Evolutionary conservation across 176 grass and related monocot genomes (phyloP), one percentile per base, ranked within the genome.

Genomic region (Eragrostis nindensis): DNA sequence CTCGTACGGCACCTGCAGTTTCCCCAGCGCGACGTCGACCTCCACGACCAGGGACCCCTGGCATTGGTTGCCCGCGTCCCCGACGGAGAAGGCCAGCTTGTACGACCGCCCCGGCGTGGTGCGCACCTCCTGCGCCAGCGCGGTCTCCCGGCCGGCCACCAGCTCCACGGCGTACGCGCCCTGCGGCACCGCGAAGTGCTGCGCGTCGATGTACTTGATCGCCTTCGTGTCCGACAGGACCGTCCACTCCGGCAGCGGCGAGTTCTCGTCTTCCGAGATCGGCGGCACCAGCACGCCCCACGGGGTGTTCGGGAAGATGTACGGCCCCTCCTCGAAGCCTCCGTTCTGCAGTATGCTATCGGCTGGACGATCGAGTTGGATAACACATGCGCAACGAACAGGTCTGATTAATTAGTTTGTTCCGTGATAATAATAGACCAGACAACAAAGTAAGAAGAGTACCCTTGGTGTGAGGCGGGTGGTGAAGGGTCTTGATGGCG

Each of bases 231-330:
- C 59, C 26, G 92, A 94, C 86, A 86, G 63, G 57, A 94, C 45
- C 88, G n/a, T 64, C 92, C 92, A 94, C 18, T 70, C 82, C 15
- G 86, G 88, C 19, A 94, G 60, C 75, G 92, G 92, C 7, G 88
- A 91, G 79, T 94, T 83, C 65, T 90, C 79, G 64, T 43, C 36
- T 11, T 61, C 57, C 57, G 57, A 5, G 57, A 32, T 57, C 32
- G 87, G 91, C 54, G 91, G 91, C 44, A 93, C 61, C 68, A 90
- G 30, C 68, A 85, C 91, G 3, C 87, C 91, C 85, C 87, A 90
- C 44, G 85, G 32, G 29, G 73, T 66, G 67, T 75, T 36, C 1
- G 81, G 39, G 60, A 90, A 60, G 66, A 93, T 84, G 84, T 75
- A 79, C 3, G 91, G 91, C 0, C 91, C 91, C 17, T 87, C 84